phyloP scores from a whole-genome alignment of 108 stramenopile species.

The Pseudonitzschia multiseries region DNA sequence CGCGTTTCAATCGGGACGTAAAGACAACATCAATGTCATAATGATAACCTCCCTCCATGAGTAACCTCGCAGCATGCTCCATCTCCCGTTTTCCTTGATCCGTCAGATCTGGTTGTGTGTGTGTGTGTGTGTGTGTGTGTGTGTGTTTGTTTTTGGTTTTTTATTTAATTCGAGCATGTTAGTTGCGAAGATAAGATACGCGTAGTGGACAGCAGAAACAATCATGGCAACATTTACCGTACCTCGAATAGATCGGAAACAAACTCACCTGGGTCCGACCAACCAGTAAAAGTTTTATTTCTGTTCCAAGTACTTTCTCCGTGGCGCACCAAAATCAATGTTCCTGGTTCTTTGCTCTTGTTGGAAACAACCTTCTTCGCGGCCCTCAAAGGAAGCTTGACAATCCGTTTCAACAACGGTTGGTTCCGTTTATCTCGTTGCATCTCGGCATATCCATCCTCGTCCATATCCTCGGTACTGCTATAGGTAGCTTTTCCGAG shows the following conservation, averaged over 20 bases:
- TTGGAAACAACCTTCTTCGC: conserved; percentile 6
- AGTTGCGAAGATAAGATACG: conserved; percentile 19
- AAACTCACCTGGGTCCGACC: conserved; percentile 58
- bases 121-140: too few relatives aligned
- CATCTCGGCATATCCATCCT: conserved; percentile 56
- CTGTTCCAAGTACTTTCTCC: conserved; percentile 76
- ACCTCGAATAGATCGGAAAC: neutral
- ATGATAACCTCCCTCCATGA: conserved; percentile 79
- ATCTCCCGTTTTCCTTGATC: conserved; percentile 63
- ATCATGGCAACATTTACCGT: conserved; percentile 16
- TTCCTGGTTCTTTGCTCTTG: conserved; percentile 57
- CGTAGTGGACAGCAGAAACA: neutral
- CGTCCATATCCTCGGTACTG: conserved; percentile 32
- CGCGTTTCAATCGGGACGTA: conserved; percentile 87
- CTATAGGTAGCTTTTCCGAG: neutral
- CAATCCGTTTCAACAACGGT: conserved; percentile 14
- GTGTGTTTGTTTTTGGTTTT: too few relatives aligned
- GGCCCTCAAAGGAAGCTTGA: conserved; percentile 14
- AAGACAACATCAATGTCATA: conserved; percentile 91
- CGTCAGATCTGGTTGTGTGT: conserved; percentile 50
- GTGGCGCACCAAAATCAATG: conserved; percentile 83
- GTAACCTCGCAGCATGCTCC: conserved; percentile 59
- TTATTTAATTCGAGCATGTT: neutral
- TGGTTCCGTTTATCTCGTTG: conserved; percentile 11
- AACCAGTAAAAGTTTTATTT: conserved; percentile 84